phyloP scores from a whole-genome alignment of 768 basidiomycete species.

The Nidularia sp. region DNA sequence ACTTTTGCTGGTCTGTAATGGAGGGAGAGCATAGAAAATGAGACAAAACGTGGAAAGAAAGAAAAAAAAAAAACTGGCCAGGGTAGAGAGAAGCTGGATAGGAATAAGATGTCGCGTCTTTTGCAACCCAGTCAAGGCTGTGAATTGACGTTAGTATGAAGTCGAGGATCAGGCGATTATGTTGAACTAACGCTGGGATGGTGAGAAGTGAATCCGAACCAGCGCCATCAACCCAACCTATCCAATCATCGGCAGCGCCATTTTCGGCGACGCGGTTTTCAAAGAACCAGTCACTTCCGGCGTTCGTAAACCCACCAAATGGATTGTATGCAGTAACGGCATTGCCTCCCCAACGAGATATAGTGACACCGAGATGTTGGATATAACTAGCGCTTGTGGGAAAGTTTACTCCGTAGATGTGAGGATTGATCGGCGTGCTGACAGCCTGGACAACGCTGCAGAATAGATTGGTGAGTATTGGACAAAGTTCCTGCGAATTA shows the following conservation, averaged over 20 bases:
- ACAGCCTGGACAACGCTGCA: conserved; percentile 30
- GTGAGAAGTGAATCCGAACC: conserved; percentile 40
- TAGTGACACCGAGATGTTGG: conserved; percentile 41
- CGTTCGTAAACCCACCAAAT: conserved; percentile 45
- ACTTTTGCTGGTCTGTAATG: conserved; percentile 31
- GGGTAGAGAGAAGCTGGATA: conserved; percentile 41
- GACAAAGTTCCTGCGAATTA: not conserved
- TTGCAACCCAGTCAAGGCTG: conserved; percentile 55
- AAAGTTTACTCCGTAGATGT: conserved; percentile 54
- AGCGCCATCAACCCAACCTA: conserved; percentile 43
- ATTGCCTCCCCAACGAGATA: conserved; percentile 53
- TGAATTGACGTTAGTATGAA: not conserved
- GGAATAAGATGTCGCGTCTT: conserved; percentile 49
- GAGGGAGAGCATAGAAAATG: not conserved
- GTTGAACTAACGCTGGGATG: conserved; percentile 41
- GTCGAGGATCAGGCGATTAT: not conserved
- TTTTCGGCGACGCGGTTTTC: conserved; percentile 42
- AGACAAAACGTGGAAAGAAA: not conserved
- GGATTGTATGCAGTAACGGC: conserved; percentile 55
- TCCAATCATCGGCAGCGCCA: conserved; percentile 46
- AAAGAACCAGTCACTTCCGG: conserved; percentile 53
- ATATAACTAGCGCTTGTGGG: conserved; percentile 43
- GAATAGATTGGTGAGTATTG: not conserved
- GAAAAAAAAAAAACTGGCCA: conserved; percentile 19
- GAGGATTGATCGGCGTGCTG: conserved; percentile 36